These are phyloP conservation scores for Nidula niveotomentosa DNA, from an alignment of 1,284 basidiomycete genomes.

Conservation along the genomic window DNA sequence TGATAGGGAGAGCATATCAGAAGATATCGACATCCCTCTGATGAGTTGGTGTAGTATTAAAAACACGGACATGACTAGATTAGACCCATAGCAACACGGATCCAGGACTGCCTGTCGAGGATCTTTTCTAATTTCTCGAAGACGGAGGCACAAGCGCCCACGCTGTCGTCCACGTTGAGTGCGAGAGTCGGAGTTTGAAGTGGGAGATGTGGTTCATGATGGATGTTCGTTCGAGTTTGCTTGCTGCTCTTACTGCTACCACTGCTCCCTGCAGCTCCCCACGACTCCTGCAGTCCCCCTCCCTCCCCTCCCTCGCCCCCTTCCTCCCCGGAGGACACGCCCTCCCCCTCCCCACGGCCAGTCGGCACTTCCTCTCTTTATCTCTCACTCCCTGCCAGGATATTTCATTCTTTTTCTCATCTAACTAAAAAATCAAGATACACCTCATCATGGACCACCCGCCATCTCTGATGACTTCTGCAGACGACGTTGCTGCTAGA, in stretches of 20 bases:
- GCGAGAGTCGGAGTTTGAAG: slow-evolving; percentile 10
- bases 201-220: slow-evolving; percentile 3
- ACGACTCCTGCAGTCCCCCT: too few relatives aligned
- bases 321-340: background rate
- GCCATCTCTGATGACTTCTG: slow-evolving; percentile 13
- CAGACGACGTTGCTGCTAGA: slow-evolving; percentile 36
- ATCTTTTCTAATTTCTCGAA: too few relatives aligned
- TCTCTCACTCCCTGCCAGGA: slow-evolving; percentile 18
- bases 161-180: background rate
- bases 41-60: too few relatives aligned
- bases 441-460: slow-evolving; percentile 18
- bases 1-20: too few relatives aligned
- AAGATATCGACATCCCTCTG: too few relatives aligned
- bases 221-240: slow-evolving; percentile 4
- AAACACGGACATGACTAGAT: too few relatives aligned
- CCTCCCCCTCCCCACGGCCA: slow-evolving; percentile 3
- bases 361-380: slow-evolving; percentile 25
- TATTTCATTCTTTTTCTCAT: slow-evolving; percentile 15
- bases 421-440: slow-evolving; percentile 1
- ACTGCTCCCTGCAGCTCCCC: too few relatives aligned
- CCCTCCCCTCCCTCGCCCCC: too few relatives aligned
- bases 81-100: too few relatives aligned
- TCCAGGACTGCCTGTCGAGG: too few relatives aligned
- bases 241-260: background rate
- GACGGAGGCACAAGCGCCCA: too few relatives aligned